Evolutionary conservation across 805 yeast genomes (phyloP).

Genomic region (Candida hispaniensis): DNA sequence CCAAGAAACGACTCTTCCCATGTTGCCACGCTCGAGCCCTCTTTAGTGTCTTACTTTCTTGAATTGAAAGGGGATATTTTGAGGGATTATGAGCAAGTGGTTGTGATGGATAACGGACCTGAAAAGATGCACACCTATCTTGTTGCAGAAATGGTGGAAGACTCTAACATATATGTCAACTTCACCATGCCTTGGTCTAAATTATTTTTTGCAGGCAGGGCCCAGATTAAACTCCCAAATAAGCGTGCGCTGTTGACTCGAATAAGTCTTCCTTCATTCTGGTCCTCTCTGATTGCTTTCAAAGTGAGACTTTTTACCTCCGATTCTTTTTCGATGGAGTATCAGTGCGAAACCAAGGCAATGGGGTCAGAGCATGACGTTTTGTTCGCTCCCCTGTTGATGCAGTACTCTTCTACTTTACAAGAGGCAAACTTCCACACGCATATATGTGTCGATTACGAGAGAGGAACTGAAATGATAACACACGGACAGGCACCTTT

Average conservation of each 20-base stretch:
- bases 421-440: conserved; percentile 11
- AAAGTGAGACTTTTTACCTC: conserved; percentile 7
- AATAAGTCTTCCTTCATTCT: conserved; percentile 6
- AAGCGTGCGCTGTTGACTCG: conserved; percentile 4
- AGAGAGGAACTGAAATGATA: conserved; percentile 23
- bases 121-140: conserved; percentile 3
- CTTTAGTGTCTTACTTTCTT: neutral
- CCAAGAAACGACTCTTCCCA: conserved; percentile 1
- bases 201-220: conserved; percentile 5
- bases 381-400: conserved; percentile 9
- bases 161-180: conserved; percentile 1
- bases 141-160: conserved; percentile 2
- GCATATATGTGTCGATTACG: conserved; percentile 4
- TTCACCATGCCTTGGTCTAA: conserved; percentile 3
- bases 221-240: conserved; percentile 4
- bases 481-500: conserved; percentile 65
- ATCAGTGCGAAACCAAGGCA: conserved; percentile 14
- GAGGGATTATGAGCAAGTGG: conserved; percentile 2
- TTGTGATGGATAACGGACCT: conserved; percentile 8
- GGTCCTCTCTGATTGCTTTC: conserved; percentile 13
- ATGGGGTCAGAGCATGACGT: conserved; percentile 14
- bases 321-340: conserved; percentile 15
- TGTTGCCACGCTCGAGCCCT: neutral
- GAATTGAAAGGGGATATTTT: neutral
- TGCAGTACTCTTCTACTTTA: conserved; percentile 9